phyloP scores from a whole-genome alignment of 2,329 filamentous ascomycete genomes.

The Daldinia eschscholtzii region DNA sequence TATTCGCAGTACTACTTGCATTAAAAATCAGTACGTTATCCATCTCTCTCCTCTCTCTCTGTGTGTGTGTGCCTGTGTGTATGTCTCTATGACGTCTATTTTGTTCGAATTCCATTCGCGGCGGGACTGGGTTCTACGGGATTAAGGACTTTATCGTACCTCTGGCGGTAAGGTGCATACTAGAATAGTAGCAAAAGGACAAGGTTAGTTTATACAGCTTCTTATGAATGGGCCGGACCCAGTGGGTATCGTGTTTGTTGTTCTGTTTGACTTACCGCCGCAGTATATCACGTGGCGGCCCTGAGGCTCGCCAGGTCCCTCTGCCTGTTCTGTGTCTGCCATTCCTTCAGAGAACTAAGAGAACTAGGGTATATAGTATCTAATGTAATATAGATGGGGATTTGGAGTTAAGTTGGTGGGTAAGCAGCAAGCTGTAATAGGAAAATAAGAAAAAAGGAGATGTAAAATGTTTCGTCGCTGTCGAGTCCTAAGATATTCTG shows the following conservation, averaged over 20 bases:
- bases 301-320: constrained; percentile 62
- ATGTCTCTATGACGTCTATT: constrained; percentile 4
- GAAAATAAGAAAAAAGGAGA: constrained; percentile 3
- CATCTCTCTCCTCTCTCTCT: not conserved
- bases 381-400: not conserved
- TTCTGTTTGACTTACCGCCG: constrained; percentile 62
- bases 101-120: not conserved
- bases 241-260: constrained; percentile 18
- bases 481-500: not conserved
- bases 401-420: not conserved
- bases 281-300: constrained; percentile 68
- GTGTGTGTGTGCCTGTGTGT: constrained; percentile 6
- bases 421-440: not conserved
- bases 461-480: constrained; percentile 36
- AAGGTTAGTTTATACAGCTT: constrained; percentile 17
- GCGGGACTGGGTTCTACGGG: constrained; percentile 5
- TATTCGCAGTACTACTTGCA: constrained; percentile 93
- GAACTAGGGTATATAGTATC: not conserved
- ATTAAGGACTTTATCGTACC: constrained; percentile 56
- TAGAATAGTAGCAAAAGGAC: constrained; percentile 49
- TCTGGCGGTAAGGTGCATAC: constrained; percentile 75
- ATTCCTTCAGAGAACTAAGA: constrained; percentile 53
- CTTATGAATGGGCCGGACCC: constrained; percentile 15
- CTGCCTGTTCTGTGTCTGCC: constrained; percentile 66
- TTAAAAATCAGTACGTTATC: constrained; percentile 43